Evolutionary conservation across 495 filamentous ascomycete species (phyloP).

Genomic region (Pyrenula aspistea): DNA sequence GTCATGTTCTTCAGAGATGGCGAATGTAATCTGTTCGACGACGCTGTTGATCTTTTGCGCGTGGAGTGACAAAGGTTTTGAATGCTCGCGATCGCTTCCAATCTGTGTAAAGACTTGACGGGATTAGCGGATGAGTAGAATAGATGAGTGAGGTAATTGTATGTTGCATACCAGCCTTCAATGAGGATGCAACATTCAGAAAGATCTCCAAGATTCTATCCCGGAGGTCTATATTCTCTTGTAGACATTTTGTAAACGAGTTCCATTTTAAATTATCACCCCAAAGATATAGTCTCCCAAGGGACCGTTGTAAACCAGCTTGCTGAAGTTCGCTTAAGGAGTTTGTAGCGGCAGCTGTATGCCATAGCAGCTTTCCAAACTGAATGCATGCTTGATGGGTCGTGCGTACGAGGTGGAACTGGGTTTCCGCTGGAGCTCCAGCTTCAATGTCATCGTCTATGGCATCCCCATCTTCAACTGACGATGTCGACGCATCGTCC

Average conservation of each 20-base stretch:
- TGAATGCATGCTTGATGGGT: neutral
- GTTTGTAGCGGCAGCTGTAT: neutral
- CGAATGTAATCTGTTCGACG: neutral
- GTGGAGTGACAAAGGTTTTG: neutral
- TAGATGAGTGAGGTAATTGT: neutral
- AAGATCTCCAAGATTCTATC: conserved; percentile 5
- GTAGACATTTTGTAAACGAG: conserved; percentile 9
- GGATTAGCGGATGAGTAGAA: too few relatives aligned
- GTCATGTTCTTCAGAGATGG: neutral
- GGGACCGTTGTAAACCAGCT: neutral
- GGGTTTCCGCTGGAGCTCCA: too few relatives aligned
- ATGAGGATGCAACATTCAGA: conserved; percentile 2
- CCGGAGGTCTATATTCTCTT: conserved; percentile 6
- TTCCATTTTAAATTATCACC: conserved; percentile 11
- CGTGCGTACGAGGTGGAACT: neutral
- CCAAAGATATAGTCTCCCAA: conserved; percentile 8
- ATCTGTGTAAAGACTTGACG: neutral
- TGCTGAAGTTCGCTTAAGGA: neutral
- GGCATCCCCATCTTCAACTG: too few relatives aligned
- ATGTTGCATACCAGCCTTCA: neutral
- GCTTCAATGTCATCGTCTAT: neutral
- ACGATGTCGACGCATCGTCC: too few relatives aligned
- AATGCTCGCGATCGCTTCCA: neutral
- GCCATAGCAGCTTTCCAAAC: neutral
- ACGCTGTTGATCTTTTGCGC: neutral